A percentile compares a stretch with the other conserved stretches of the same genome.
Conservation (phyloP, 805 yeast species). For the Kazachstania martiniae region DNA sequence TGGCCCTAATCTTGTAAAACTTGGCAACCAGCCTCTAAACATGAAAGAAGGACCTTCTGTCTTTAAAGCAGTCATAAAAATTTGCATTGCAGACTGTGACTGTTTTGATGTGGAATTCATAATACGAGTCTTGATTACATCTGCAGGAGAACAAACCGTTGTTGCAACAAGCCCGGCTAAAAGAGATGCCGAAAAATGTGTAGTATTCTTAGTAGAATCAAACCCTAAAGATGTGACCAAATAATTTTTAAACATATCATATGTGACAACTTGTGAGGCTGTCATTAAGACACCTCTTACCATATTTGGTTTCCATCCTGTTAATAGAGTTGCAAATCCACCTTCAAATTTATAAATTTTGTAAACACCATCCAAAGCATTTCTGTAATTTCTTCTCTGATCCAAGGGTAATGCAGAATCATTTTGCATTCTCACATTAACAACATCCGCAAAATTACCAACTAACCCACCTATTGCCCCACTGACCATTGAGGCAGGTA, state of each 20-base stretch:
- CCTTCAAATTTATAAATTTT: conserved; percentile 56
- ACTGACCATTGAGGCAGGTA: conserved; percentile 76
- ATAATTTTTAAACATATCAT: conserved; percentile 59
- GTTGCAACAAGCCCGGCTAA: conserved; percentile 84
- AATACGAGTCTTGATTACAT: conserved; percentile 78
- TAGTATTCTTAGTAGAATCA: conserved; percentile 50
- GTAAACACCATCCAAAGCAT: conserved; percentile 67
- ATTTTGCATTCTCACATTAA: conserved; percentile 85
- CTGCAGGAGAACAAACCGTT: conserved; percentile 87
- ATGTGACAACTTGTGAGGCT: conserved; percentile 81
- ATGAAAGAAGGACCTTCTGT: conserved; percentile 68
- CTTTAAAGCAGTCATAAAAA: conserved; percentile 45
- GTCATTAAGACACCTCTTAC: conserved; percentile 81
- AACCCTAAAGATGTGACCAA: conserved; percentile 40
- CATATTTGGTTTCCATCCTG: conserved; percentile 72
- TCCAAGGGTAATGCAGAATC: conserved; percentile 58
- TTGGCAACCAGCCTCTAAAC: conserved; percentile 88
- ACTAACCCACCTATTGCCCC: conserved; percentile 79
- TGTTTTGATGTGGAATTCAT: too few species aligned
- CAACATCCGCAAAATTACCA: conserved; percentile 84
- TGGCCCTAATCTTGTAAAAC: conserved; percentile 79
- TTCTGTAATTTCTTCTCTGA: conserved; percentile 59
- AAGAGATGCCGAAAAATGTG: conserved; percentile 72
- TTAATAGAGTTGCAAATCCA: conserved; percentile 44
- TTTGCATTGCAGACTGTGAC: conserved; percentile 39